Evolutionary conservation across 2,329 filamentous ascomycete genomes (phyloP), one percentile per base, ranked within the genome.

Genomic region (Zarea fungicola): DNA sequence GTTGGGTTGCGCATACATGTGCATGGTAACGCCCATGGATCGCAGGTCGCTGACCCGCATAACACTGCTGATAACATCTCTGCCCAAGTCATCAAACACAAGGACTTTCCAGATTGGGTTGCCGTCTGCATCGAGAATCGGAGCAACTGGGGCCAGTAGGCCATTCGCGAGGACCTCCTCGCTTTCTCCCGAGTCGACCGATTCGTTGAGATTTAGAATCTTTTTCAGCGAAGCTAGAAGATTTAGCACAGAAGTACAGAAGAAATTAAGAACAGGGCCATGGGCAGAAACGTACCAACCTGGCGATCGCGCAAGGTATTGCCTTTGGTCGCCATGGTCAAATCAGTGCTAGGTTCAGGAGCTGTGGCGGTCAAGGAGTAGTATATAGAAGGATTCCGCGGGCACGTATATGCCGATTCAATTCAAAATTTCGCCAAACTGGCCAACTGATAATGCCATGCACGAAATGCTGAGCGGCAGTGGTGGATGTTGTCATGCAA

Each of bases 91-190:
- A 68, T 99, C 95, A 64, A 99, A 97, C 9, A 99, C 89, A 45
- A 99, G 75, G 6, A 97, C 88, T 68, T 97, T 97, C 92, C 92
- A 97, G 71, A 96, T 91, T 1, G 92, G 91, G 61, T 95, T 89
- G 54, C 91, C 90, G 59, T 95, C 85, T 40, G 88, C 78, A 58
- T 90, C 90, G 53, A 96, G 73, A 46, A 96, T 87, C 14, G 89
- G 85, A n/a, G 84, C 84, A 31, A 84, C 79, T 19, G 85, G 80
- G 48, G 84, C 77, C 48, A 85, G 72, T 9, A 85, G 68, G 43
- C 83, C 84, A 61, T 84, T 84, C 49, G 79, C 73, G 39, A 79
- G 72, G 32, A 76, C 65, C 50, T 90, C 86, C 52, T 87, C 78
- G 42, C 78, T 72, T 49, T 80, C 75, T 57, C 78, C 77, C 51